Evolutionary conservation across 2,329 filamentous ascomycete species (phyloP), one percentile per base, ranked within the genome.

Genomic region (Hymenoscyphus fraxineus): DNA sequence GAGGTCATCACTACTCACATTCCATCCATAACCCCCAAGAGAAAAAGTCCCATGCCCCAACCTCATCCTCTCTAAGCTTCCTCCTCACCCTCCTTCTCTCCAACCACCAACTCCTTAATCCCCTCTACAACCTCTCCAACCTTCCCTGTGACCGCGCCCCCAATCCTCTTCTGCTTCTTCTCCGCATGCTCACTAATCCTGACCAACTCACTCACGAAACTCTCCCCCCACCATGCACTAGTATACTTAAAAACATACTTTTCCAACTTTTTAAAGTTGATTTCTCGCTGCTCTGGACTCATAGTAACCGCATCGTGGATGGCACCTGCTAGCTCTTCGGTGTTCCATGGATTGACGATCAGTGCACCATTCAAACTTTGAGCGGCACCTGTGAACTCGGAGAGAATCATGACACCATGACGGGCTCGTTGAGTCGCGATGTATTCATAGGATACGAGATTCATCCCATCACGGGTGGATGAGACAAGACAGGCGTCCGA

Each of bases 291-390:
- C 78, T 97, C 93, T 19, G 93, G 87, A 61, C 89, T 89, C 92
- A 98, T 97, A 62, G 93, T 97, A 55, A 98, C 93, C n/a, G 94
- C 92, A 70, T 97, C 93, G 77, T 97, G 91, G 70, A 98, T 93
- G 6, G 93, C 92, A 72, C 93, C 91, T 51, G 94, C 93, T 44
- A 98, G 82, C 77, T 98, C 94, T 75, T 97, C 93, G 0, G 93
- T 97, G 77, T 98, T 98, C 95, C 95, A 99, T 0, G 95, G 95
- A 78, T 99, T 99, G 74, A 98, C 92, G 62, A 98, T 93, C 60
- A 98, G 83, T 71, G 91, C 93, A 66, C 94, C 94, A 71, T 96
- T 97, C 64, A 99, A 83, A 67, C 91, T 95, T 78, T 98, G 95
- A 0, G 95, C 94, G 7, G 95, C 95, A 55, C 95, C 95, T 0